Conservation (phyloP, 208 protist genomes). For the Balamuthia mandrillaris region DNA sequence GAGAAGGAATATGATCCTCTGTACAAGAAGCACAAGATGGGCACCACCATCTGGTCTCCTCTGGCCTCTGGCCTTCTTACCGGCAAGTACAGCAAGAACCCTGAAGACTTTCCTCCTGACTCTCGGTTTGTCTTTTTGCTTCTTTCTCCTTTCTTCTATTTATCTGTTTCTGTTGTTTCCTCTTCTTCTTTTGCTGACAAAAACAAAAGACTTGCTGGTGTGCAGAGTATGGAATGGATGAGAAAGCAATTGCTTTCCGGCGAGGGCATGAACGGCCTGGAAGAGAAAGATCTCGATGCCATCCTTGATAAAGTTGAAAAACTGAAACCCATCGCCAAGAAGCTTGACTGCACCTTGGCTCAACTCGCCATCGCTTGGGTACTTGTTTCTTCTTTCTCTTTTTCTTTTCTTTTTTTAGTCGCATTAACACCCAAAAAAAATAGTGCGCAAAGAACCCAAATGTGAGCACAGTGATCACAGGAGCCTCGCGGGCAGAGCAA, state of each 20-base stretch:
- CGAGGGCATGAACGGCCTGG: neutral
- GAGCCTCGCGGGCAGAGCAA: neutral
- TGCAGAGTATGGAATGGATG: neutral
- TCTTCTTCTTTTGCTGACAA: too few species aligned
- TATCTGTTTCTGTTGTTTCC: too few species aligned
- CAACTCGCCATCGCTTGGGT: constrained; percentile 58
- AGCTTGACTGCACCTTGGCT: constrained; percentile 47
- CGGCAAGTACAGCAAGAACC: constrained; percentile 47
- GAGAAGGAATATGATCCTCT: constrained; percentile 48
- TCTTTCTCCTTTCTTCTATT: too few species aligned
- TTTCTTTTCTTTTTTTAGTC: neutral
- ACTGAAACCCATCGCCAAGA: constrained; percentile 49
- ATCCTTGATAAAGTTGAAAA: constrained; percentile 18
- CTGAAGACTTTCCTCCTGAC: constrained; percentile 36
- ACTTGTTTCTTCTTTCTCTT: neutral
- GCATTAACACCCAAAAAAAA: neutral
- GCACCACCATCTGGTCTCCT: constrained; percentile 55
- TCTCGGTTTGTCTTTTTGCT: too few species aligned
- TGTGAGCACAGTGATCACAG: neutral
- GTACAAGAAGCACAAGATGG: constrained; percentile 37
- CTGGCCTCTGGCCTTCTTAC: constrained; percentile 60
- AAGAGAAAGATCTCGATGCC: neutral
- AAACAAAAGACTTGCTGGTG: too few species aligned
- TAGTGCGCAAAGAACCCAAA: constrained; percentile 26
- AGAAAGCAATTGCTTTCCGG: neutral